Conservation (phyloP, 331 rosid species). For the Pyrus hybrid region DNA sequence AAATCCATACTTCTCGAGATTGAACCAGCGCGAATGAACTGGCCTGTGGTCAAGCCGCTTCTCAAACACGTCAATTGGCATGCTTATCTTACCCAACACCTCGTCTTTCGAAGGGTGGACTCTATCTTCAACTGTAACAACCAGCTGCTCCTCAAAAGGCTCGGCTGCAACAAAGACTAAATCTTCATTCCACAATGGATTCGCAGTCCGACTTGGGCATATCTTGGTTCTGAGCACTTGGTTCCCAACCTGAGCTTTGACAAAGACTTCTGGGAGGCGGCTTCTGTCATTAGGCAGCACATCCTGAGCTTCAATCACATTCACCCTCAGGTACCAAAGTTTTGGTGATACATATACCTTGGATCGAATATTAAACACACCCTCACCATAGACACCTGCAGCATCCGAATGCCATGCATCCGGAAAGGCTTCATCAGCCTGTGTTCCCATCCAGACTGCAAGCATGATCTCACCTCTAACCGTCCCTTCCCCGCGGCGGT, state of each 20-base stretch:
- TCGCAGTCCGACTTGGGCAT: slow-evolving; percentile 45
- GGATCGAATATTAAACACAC: slow-evolving; percentile 70
- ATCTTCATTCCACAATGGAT: slow-evolving; percentile 86
- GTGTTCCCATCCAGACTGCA: slow-evolving; percentile 97
- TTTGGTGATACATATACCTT: slow-evolving; percentile 94
- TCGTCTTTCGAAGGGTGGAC: slow-evolving; percentile 69
- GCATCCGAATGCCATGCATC: slow-evolving; percentile 94
- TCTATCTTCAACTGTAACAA: slow-evolving; percentile 59
- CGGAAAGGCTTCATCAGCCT: slow-evolving; percentile 87
- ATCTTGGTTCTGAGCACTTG: slow-evolving; percentile 67
- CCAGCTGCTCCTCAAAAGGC: slow-evolving; percentile 81
- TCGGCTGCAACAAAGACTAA: slow-evolving; percentile 85
- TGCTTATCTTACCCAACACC: slow-evolving; percentile 55
- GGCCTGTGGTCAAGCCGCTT: slow-evolving; percentile 74
- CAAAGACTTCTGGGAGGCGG: slow-evolving; percentile 59
- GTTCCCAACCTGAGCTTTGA: slow-evolving; percentile 73
- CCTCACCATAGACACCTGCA: slow-evolving; percentile 72
- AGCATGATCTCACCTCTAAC: slow-evolving; percentile 83
- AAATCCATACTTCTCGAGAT: slow-evolving; percentile 74
- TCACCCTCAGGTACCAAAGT: slow-evolving; percentile 77
- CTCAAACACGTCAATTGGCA: slow-evolving; percentile 65
- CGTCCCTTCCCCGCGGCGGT: slow-evolving; percentile 54
- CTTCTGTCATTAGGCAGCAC: slow-evolving; percentile 56
- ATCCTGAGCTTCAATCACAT: slow-evolving; percentile 90
- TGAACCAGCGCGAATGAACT: slow-evolving; percentile 80